A percentile compares a stretch with the other conserved stretches of the same genome.
phyloP scores from a whole-genome alignment of 169 alveolate genomes.

The Eimeria brunetti region DNA sequence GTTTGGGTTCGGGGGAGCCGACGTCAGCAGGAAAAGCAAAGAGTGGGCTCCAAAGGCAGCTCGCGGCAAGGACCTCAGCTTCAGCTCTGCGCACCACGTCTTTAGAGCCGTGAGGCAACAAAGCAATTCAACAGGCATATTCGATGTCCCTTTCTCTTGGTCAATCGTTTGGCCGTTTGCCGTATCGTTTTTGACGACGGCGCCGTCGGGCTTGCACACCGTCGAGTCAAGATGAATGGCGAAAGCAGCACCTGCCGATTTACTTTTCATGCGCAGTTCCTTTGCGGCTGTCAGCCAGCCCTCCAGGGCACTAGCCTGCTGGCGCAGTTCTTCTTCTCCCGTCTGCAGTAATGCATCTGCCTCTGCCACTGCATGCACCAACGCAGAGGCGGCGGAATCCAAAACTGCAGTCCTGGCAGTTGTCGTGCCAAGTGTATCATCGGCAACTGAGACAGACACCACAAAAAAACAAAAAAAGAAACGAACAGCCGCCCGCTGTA shows the following conservation, averaged over 20 bases:
- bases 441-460: neutral
- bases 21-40: slow-evolving; percentile 62
- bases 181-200: neutral
- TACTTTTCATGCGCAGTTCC: slow-evolving; percentile 43
- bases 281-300: slow-evolving; percentile 53
- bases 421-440: neutral
- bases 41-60: slow-evolving; percentile 69
- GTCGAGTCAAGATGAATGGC: neutral
- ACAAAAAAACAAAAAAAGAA: neutral
- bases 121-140: slow-evolving; percentile 27
- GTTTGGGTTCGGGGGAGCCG: slow-evolving; percentile 69
- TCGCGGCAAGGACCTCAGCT: slow-evolving; percentile 47
- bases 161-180: neutral
- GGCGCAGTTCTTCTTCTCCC: slow-evolving; percentile 54
- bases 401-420: neutral
- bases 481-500: neutral
- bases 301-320: slow-evolving; percentile 67
- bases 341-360: slow-evolving; percentile 66
- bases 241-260: slow-evolving; percentile 11
- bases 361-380: slow-evolving; percentile 61
- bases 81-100: slow-evolving; percentile 69
- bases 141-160: neutral
- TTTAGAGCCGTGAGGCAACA: slow-evolving; percentile 69
- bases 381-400: slow-evolving; percentile 35
- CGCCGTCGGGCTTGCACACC: neutral